phyloP scores from a whole-genome alignment of 2,329 filamentous ascomycete genomes.

The Coniella vitis region DNA sequence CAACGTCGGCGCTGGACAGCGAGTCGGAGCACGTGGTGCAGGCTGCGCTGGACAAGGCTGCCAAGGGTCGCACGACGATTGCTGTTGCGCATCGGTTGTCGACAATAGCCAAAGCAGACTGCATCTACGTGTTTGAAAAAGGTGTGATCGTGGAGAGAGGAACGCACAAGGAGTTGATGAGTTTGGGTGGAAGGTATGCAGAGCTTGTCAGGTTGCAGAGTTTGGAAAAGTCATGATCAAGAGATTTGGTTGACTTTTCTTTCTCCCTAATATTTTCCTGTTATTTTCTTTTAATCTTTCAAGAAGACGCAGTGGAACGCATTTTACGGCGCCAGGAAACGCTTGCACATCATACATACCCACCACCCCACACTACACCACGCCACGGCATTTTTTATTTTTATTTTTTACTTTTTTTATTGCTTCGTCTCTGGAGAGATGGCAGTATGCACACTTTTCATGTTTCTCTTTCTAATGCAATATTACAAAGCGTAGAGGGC shows the following conservation, averaged over 20 bases:
- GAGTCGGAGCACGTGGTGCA: constrained; percentile 77
- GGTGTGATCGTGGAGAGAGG: constrained; percentile 81
- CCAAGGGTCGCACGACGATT: constrained; percentile 82
- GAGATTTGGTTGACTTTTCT: too few relatives aligned
- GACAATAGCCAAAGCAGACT: constrained; percentile 89
- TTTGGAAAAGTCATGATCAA: constrained; percentile 46
- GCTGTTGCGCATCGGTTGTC: constrained; percentile 87
- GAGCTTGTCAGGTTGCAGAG: constrained; percentile 78
- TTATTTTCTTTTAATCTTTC: too few relatives aligned
- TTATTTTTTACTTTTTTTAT: neutral
- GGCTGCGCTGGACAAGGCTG: constrained; percentile 71
- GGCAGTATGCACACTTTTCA: neutral
- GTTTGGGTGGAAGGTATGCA: constrained; percentile 63
- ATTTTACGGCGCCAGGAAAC: too few relatives aligned
- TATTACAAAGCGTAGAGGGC: too few relatives aligned
- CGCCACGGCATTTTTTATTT: neutral
- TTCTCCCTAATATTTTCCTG: too few relatives aligned
- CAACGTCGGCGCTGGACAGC: constrained; percentile 69
- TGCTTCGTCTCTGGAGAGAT: neutral
- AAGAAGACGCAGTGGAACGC: too few relatives aligned
- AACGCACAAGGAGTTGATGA: constrained; percentile 68
- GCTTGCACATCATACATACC: too few relatives aligned
- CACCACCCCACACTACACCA: too few relatives aligned
- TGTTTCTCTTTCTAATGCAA: too few relatives aligned
- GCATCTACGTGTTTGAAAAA: constrained; percentile 95